Percentiles rank a stretch among this genome's conserved stretches.
These are phyloP conservation scores for Podospora conica DNA, from an alignment of 495 filamentous ascomycete genomes.

Conservation along the genomic window DNA sequence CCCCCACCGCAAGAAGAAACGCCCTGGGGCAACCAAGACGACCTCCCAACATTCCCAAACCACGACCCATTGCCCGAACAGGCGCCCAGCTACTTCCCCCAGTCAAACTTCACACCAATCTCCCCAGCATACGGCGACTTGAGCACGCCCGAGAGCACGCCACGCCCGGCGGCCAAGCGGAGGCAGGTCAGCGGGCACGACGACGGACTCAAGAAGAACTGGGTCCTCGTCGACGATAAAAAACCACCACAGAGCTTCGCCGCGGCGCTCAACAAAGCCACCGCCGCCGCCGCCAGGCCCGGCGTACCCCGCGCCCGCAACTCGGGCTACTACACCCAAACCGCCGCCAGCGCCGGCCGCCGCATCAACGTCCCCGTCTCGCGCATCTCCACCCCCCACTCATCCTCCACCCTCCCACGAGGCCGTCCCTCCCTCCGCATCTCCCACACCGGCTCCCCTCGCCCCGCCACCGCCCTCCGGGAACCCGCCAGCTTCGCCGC, in stretches of 20 bases:
- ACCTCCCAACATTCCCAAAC: conserved; percentile 20
- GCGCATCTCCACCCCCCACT: conserved; percentile 25
- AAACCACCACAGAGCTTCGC: conserved; percentile 14
- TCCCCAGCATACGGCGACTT: conserved; percentile 23
- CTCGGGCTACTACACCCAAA: conserved; percentile 18
- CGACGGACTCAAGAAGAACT: conserved; percentile 58
- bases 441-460: conserved; percentile 43
- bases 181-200: conserved; percentile 43
- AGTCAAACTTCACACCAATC: conserved; percentile 14
- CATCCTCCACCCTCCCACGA: conserved; percentile 12
- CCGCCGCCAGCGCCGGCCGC: conserved; percentile 18
- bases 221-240: conserved; percentile 64
- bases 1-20: conserved; percentile 21
- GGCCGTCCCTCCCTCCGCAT: conserved; percentile 30
- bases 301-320: background rate
- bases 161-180: conserved; percentile 44
- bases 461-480: conserved; percentile 21
- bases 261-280: conserved; percentile 13
- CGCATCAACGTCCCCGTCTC: conserved; percentile 37
- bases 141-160: conserved; percentile 39
- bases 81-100: conserved; percentile 15
- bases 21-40: conserved; percentile 26
- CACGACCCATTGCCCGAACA: conserved; percentile 13
- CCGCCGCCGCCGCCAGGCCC: conserved; percentile 5
- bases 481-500: conserved; percentile 51